Conservation (phyloP, 176 grass and related monocot species). For the Aegilops bicornis region DNA sequence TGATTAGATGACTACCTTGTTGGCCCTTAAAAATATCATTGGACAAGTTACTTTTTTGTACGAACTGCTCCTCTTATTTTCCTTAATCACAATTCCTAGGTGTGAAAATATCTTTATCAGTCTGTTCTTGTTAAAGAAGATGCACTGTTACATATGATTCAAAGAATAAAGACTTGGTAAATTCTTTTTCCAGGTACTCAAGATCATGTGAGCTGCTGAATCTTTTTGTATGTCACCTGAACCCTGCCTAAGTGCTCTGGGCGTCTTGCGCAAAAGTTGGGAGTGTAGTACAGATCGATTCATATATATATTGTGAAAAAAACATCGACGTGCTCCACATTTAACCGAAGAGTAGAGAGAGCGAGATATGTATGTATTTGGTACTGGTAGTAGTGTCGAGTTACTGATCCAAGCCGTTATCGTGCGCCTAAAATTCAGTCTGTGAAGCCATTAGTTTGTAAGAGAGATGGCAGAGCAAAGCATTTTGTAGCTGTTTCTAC, state of each 20-base stretch:
- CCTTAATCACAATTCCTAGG: neutral
- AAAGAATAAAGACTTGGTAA: neutral
- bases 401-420: too few relatives aligned
- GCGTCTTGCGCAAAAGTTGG: slow-evolving; percentile 73
- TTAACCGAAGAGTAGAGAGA: too few relatives aligned
- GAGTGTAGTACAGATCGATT: slow-evolving; percentile 54
- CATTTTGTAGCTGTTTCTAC: too few relatives aligned
- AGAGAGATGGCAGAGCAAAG: too few relatives aligned
- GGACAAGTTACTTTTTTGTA: neutral
- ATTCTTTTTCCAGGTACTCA: slow-evolving; percentile 53
- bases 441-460: too few relatives aligned
- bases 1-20: slow-evolving; percentile 1
- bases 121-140: neutral
- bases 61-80: neutral
- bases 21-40: neutral
- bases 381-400: too few relatives aligned
- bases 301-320: slow-evolving; percentile 29
- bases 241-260: slow-evolving; percentile 70
- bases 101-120: neutral
- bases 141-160: neutral
- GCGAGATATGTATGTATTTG: too few relatives aligned
- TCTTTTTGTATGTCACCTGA: slow-evolving; percentile 86
- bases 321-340: too few relatives aligned
- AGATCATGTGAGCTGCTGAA: slow-evolving; percentile 85
- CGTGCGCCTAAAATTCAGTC: too few relatives aligned